These are phyloP conservation scores for Ogataea methanolica DNA, from an alignment of 805 yeast species.

Conservation along the genomic window DNA sequence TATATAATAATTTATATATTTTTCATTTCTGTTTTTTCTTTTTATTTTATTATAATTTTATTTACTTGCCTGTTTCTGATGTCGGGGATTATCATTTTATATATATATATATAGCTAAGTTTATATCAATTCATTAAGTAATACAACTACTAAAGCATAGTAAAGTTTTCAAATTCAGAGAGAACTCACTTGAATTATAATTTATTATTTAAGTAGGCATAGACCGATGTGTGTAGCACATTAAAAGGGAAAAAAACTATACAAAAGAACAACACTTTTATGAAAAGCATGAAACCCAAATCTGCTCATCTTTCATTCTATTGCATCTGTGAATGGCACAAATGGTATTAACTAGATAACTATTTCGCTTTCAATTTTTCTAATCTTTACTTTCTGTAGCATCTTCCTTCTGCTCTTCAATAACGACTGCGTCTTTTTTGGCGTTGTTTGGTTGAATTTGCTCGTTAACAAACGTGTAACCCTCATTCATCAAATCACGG, in stretches of 20 bases:
- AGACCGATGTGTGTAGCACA: too few species aligned
- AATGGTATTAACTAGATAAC: not conserved
- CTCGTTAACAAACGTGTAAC: conserved; percentile 14
- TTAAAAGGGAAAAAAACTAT: too few species aligned
- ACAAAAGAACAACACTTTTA: too few species aligned
- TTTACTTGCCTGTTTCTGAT: not conserved
- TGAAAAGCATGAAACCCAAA: too few species aligned
- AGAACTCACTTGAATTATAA: too few species aligned
- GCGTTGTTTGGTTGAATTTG: not conserved
- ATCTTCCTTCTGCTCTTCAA: too few species aligned
- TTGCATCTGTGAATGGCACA: not conserved
- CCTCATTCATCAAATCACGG: conserved; percentile 18
- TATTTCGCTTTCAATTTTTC: not conserved
- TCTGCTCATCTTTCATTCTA: not conserved
- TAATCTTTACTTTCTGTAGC: too few species aligned
- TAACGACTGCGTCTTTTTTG: too few species aligned
- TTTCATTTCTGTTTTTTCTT: not conserved
- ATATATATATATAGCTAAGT: not conserved
- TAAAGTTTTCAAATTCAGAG: too few species aligned
- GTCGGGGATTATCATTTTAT: not conserved
- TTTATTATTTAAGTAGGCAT: too few species aligned
- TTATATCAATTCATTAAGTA: not conserved
- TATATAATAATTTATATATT: not conserved
- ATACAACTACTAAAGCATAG: not conserved
- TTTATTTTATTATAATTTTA: not conserved